Percentiles rank a stretch among this genome's conserved stretches.
Evolutionary conservation across 1,139 yeast genomes (phyloP).

Genomic region (Eremothecium gossypii): DNA sequence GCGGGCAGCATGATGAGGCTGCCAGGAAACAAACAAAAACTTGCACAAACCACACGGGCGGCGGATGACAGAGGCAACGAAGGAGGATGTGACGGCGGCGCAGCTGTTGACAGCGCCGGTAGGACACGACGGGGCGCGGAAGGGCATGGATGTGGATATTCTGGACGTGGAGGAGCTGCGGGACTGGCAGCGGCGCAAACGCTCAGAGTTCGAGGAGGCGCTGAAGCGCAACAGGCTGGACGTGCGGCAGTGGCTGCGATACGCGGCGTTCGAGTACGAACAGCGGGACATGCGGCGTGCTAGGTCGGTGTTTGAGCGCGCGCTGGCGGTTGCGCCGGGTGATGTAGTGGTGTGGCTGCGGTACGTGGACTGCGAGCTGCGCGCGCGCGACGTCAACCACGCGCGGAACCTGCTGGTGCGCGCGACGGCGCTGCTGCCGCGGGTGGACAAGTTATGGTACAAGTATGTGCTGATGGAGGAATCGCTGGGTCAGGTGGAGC

Average conservation of each 20-base stretch:
- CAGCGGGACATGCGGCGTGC: conserved; percentile 74
- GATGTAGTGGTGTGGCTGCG: conserved; percentile 80
- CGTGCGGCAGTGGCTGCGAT: conserved; percentile 83
- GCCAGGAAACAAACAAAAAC: too few relatives aligned
- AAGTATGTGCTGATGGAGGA: conserved; percentile 78
- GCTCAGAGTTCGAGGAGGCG: conserved; percentile 80
- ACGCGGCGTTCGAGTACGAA: conserved; percentile 80
- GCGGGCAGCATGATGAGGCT: too few relatives aligned
- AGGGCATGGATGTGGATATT: conserved; percentile 42
- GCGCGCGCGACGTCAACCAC: conserved; percentile 68
- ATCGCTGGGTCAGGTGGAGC: conserved; percentile 52
- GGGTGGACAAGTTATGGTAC: conserved; percentile 82
- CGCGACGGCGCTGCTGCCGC: conserved; percentile 64
- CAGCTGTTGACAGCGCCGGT: conserved; percentile 45
- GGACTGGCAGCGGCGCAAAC: conserved; percentile 63
- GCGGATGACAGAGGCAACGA: conserved; percentile 7
- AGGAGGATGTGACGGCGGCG: conserved; percentile 39
- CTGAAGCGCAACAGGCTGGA: conserved; percentile 73
- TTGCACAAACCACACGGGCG: too few relatives aligned
- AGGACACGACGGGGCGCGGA: conserved; percentile 33
- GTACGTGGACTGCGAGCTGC: conserved; percentile 71
- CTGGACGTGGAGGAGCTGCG: conserved; percentile 73
- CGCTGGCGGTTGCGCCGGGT: conserved; percentile 66
- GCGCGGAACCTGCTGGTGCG: conserved; percentile 80
- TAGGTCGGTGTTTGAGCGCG: conserved; percentile 81